Evolutionary conservation across 371 early-diverging fungal genomes (phyloP).

Genomic region (Mortierella sp.): DNA sequence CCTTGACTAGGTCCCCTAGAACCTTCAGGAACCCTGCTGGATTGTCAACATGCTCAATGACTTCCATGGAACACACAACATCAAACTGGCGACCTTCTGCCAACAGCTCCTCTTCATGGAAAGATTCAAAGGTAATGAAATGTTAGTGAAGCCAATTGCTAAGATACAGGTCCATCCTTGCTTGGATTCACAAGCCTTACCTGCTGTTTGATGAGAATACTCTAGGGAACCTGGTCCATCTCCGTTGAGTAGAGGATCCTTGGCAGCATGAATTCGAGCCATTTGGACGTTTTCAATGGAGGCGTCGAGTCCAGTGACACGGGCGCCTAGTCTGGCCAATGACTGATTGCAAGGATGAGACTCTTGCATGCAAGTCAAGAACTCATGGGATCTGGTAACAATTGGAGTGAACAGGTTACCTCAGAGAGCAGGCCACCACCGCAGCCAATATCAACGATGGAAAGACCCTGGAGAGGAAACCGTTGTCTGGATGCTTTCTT

Average conservation of each 20-base stretch:
- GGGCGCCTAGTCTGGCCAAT: slow-evolving; percentile 84
- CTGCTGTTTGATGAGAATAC: slow-evolving; percentile 78
- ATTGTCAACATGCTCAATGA: slow-evolving; percentile 92
- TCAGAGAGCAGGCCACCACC: slow-evolving; percentile 94
- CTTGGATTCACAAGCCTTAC: slow-evolving; percentile 46
- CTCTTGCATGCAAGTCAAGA: background rate
- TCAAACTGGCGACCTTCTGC: slow-evolving; percentile 75
- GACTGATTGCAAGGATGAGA: slow-evolving; percentile 57
- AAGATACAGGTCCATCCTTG: background rate
- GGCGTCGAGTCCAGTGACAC: slow-evolving; percentile 90
- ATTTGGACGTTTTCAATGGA: slow-evolving; percentile 82
- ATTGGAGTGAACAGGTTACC: slow-evolving; percentile 53
- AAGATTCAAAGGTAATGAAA: background rate
- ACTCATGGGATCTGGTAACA: background rate
- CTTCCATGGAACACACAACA: slow-evolving; percentile 88
- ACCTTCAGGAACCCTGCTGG: slow-evolving; percentile 77
- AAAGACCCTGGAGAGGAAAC: slow-evolving; percentile 68
- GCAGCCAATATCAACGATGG: slow-evolving; percentile 93
- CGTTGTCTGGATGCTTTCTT: background rate
- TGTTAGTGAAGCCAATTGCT: background rate
- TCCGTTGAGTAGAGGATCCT: slow-evolving; percentile 70
- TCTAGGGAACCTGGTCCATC: slow-evolving; percentile 64
- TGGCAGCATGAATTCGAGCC: slow-evolving; percentile 77
- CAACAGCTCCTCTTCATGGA: slow-evolving; percentile 64
- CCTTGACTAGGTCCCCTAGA: slow-evolving; percentile 72